Evolutionary conservation across 805 yeast genomes (phyloP), one percentile per base, ranked within the genome.

Genomic region (Pachysolen tannophilus): DNA sequence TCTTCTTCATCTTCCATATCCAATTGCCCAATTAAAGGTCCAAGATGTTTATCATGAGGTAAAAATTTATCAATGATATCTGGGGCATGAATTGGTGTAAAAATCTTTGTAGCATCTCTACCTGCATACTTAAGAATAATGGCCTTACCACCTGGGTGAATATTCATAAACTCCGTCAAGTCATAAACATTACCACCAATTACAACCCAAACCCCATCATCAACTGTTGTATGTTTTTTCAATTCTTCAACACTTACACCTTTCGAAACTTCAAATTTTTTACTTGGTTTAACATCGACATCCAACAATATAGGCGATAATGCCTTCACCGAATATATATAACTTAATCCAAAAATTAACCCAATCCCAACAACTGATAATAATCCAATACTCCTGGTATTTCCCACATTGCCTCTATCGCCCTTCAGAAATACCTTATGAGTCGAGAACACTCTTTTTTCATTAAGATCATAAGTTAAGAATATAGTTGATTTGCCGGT

Each of bases 71-170:
- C 77, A 35, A 90, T 65, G 6, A 85, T 82, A 47, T 87, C 95
- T n/a, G 80, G 73, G 0, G 97, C 92, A 56, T 90, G 98, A 41
- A 90, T 69, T 14, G 95, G 95, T 40, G 81, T 84, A 52, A 86
- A 90, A 8, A 84, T 75, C 47, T 80, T 78, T 6, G 92, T 80
- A 8, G 90, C 94, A 47, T 82, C 86, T 40, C 71, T 75, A 10
- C 92, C 92, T 20, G 61, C 63, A 38, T 48, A 52, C 17, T 42
- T 47, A 34, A 55, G 28, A 24, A 60, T 55, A 26, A 53, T 48
- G 6, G 37, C 35, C 26, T 44, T 41, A 4, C 65, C 65, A 16
- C 65, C 65, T 1, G 65, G 65, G 32, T 60, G 65, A 6, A 33
- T 21, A 3, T 36, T 16, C 20, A 65, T 40, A 40, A 67, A 67